These are phyloP conservation scores for Monilinia fructicola DNA, from an alignment of 2,329 filamentous ascomycete genomes.

Conservation along the genomic window DNA sequence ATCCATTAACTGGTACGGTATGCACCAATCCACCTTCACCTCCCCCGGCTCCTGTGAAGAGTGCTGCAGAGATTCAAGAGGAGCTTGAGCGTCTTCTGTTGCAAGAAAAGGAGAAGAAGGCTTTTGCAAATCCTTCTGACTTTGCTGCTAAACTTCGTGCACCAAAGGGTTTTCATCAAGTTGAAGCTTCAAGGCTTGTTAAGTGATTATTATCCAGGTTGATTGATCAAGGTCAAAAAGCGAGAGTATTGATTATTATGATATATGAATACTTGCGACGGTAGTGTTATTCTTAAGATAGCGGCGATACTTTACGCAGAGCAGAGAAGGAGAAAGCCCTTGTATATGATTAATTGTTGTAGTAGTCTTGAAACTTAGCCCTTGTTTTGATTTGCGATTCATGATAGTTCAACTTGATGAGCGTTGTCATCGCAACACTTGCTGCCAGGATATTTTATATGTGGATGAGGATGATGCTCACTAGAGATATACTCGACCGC, in stretches of 20 bases:
- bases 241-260: conserved; percentile 16
- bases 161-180: neutral
- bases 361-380: conserved; percentile 17
- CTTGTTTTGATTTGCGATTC: conserved; percentile 4
- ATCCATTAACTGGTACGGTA: conserved; percentile 38
- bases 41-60: neutral
- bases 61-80: conserved; percentile 23
- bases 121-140: neutral
- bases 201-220: neutral
- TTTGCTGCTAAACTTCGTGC: neutral
- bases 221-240: neutral
- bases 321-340: conserved; percentile 11
- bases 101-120: conserved; percentile 25
- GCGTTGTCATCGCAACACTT: neutral
- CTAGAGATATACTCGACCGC: neutral
- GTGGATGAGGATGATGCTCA: neutral
- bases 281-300: conserved; percentile 17
- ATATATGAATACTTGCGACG: neutral
- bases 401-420: neutral
- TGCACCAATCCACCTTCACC: conserved; percentile 21
- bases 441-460: neutral
- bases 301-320: conserved; percentile 7
- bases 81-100: conserved; percentile 22
- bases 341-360: conserved; percentile 19
- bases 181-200: conserved; percentile 4